A percentile compares a stretch with the other conserved stretches of the same genome.
phyloP scores from a whole-genome alignment of 345 rosid species.

The Citrus glauca region DNA sequence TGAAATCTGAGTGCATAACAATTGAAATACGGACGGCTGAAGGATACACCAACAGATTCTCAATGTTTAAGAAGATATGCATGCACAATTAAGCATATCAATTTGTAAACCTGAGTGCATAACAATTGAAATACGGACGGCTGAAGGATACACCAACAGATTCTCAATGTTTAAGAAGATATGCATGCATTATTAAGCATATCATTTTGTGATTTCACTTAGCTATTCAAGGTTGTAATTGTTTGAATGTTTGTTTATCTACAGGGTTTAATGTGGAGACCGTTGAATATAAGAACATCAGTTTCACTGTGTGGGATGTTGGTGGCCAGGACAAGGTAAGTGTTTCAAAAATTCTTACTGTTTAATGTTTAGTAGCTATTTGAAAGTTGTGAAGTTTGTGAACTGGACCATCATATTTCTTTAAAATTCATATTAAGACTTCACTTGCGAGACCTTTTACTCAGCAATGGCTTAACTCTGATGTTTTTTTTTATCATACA shows the following conservation, averaged over 20 bases:
- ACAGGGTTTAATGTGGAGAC: constrained; percentile 90
- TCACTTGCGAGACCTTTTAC: background rate
- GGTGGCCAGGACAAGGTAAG: constrained; percentile 90
- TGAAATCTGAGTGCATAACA: background rate
- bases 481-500: constrained; percentile 15
- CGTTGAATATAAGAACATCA: constrained; percentile 84
- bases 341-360: too few species aligned
- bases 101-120: background rate
- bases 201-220: background rate
- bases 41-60: background rate
- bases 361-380: background rate
- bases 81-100: background rate
- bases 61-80: background rate
- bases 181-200: background rate
- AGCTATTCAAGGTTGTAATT: background rate
- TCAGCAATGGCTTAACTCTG: background rate
- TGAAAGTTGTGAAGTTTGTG: background rate
- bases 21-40: background rate
- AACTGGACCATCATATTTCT: background rate
- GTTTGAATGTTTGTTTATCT: background rate
- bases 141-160: background rate
- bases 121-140: background rate
- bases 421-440: background rate
- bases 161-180: background rate
- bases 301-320: constrained; percentile 96